Conservation (phyloP, 2,329 filamentous ascomycete species). For the Dendryphion nanum region DNA sequence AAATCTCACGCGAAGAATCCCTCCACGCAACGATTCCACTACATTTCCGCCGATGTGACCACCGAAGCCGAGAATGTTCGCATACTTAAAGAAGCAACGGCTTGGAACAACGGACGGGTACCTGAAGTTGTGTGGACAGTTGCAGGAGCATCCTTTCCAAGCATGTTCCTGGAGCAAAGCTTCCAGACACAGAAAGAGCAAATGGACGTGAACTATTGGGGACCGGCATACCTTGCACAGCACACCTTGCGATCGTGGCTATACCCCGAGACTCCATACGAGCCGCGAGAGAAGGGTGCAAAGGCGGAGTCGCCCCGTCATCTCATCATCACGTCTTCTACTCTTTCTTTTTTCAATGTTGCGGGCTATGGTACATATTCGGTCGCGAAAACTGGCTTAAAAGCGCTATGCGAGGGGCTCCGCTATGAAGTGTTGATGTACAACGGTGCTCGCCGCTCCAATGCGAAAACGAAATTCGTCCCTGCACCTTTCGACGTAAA, state of each 20-base stretch:
- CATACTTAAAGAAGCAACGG: slow-evolving; percentile 68
- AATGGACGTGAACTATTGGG: slow-evolving; percentile 94
- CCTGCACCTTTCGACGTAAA: slow-evolving; percentile 65
- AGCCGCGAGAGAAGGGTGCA: slow-evolving; percentile 28
- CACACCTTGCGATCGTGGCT: slow-evolving; percentile 76
- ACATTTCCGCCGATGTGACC: slow-evolving; percentile 80
- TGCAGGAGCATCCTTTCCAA: slow-evolving; percentile 71
- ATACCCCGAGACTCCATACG: slow-evolving; percentile 35
- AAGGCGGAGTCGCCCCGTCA: slow-evolving; percentile 58
- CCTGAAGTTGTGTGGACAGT: slow-evolving; percentile 92
- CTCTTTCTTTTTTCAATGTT: slow-evolving; percentile 71
- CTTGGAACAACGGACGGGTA: slow-evolving; percentile 71
- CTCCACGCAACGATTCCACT: slow-evolving; percentile 72
- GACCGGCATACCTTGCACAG: slow-evolving; percentile 81
- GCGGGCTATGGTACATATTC: slow-evolving; percentile 82
- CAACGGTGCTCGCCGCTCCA: slow-evolving; percentile 57
- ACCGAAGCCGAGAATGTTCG: slow-evolving; percentile 65
- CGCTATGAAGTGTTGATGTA: slow-evolving; percentile 84
- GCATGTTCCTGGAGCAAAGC: slow-evolving; percentile 74
- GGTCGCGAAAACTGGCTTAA: slow-evolving; percentile 81
- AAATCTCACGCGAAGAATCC: slow-evolving; percentile 66
- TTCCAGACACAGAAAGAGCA: slow-evolving; percentile 67
- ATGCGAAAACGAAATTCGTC: slow-evolving; percentile 22
- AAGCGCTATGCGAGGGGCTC: slow-evolving; percentile 78
- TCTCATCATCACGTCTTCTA: slow-evolving; percentile 83